Evolutionary conservation across 176 grass and related monocot genomes (phyloP).

Genomic region (Aegilops speltoides): DNA sequence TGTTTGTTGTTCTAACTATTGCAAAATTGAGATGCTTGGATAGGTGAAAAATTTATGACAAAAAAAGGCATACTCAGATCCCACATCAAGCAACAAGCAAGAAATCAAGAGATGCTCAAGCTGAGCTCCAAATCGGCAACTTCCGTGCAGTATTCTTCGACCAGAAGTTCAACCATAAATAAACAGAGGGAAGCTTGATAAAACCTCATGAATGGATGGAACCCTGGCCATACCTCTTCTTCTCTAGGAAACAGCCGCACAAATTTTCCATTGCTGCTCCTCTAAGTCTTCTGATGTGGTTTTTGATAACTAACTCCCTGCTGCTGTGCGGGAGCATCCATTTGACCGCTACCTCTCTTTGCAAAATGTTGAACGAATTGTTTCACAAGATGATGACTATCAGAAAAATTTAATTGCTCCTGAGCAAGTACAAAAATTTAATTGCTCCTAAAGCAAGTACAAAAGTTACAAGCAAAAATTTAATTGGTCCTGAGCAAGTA

Average conservation of each 20-base stretch:
- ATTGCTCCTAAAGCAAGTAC: conserved; percentile 99
- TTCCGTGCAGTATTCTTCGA: neutral
- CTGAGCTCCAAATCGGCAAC: neutral
- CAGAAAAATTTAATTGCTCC: conserved; percentile 96
- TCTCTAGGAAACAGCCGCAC: no score
- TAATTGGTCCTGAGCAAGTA: conserved; percentile 99
- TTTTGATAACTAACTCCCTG: conserved; percentile 76
- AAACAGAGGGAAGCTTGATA: no score
- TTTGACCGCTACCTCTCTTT: conserved; percentile 77
- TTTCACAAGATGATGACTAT: conserved; percentile 93
- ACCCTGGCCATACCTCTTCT: no score
- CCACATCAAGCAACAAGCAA: neutral
- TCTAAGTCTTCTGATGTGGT: conserved; percentile 10
- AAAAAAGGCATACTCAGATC: neutral
- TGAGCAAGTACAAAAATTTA: conserved; percentile 94
- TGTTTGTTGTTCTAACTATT: neutral
- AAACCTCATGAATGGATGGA: no score
- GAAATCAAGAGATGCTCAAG: neutral
- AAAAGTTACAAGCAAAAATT: no score
- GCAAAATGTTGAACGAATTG: conserved; percentile 83
- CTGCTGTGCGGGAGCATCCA: conserved; percentile 83
- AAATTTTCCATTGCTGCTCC: no score
- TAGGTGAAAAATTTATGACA: neutral
- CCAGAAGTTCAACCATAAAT: no score
- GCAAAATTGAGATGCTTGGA: neutral